Evolutionary conservation across 805 yeast species (phyloP).

Genomic region (Saturnispora saitoi): DNA sequence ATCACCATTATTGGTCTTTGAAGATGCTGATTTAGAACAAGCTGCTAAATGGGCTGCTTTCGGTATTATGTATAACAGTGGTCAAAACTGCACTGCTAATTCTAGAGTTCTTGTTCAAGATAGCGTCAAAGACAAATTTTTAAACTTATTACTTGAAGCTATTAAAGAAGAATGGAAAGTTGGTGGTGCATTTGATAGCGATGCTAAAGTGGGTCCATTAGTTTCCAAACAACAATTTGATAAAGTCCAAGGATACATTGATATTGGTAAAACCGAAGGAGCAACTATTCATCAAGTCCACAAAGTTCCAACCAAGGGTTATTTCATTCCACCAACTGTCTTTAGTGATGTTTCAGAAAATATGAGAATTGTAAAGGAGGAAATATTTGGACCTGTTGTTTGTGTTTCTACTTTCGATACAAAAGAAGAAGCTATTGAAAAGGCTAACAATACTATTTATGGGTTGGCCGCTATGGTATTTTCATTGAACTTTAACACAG

Average conservation of each 20-base stretch:
- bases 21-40: constrained; percentile 56
- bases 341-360: constrained; percentile 60
- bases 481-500: constrained; percentile 56
- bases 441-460: constrained; percentile 66
- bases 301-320: constrained; percentile 46
- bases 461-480: constrained; percentile 82
- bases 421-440: constrained; percentile 57
- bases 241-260: constrained; percentile 38
- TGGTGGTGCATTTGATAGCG: constrained; percentile 44
- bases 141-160: constrained; percentile 35
- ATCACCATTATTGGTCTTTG: constrained; percentile 54
- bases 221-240: constrained; percentile 50
- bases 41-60: constrained; percentile 61
- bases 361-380: constrained; percentile 66
- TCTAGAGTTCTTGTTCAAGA: constrained; percentile 55
- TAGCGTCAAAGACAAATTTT: constrained; percentile 44
- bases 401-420: constrained; percentile 54
- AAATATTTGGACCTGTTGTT: constrained; percentile 85
- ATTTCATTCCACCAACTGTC: constrained; percentile 65
- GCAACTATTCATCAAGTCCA: constrained; percentile 36
- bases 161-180: constrained; percentile 43
- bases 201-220: constrained; percentile 52
- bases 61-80: constrained; percentile 57
- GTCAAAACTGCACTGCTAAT: constrained; percentile 63
- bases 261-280: constrained; percentile 39